Conservation (phyloP, 352 stramenopile genomes). For the Lagenidium giganteum region DNA sequence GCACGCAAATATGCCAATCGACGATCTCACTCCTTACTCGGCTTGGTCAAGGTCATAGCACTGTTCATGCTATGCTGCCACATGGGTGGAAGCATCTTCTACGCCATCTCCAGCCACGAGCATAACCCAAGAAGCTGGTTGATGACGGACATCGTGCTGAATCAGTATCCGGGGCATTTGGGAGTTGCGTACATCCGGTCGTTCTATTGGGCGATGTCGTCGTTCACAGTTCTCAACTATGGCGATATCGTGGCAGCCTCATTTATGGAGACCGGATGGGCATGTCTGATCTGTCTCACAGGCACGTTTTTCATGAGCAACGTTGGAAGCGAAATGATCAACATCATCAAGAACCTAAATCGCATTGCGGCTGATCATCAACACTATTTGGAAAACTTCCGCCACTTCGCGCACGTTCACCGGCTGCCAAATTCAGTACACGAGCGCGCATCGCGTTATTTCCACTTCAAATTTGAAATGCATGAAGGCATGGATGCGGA, state of each 20-base stretch:
- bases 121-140: conserved; percentile 8
- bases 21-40: conserved; percentile 15
- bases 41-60: conserved; percentile 18
- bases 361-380: conserved; percentile 13
- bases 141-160: conserved; percentile 13
- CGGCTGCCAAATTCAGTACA: conserved; percentile 9
- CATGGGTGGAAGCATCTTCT: conserved; percentile 24
- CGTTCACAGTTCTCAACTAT: conserved; percentile 31
- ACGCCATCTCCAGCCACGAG: conserved; percentile 12
- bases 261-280: conserved; percentile 22
- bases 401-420: conserved; percentile 14
- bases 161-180: conserved; percentile 4
- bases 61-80: conserved; percentile 23
- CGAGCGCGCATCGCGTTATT: conserved; percentile 7
- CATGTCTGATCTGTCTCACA: conserved; percentile 23
- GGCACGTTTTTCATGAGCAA: conserved; percentile 33
- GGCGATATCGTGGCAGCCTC: conserved; percentile 26
- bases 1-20: conserved; percentile 8
- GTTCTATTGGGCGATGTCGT: conserved; percentile 32
- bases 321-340: conserved; percentile 21
- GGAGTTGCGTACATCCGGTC: conserved; percentile 20
- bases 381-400: conserved; percentile 16
- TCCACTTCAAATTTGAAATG: conserved; percentile 24
- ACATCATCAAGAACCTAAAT: conserved; percentile 21
- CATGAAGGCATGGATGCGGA: conserved; percentile 18